phyloP scores from a whole-genome alignment of 495 filamentous ascomycete species.

The Tuber microsphaerosporum region DNA sequence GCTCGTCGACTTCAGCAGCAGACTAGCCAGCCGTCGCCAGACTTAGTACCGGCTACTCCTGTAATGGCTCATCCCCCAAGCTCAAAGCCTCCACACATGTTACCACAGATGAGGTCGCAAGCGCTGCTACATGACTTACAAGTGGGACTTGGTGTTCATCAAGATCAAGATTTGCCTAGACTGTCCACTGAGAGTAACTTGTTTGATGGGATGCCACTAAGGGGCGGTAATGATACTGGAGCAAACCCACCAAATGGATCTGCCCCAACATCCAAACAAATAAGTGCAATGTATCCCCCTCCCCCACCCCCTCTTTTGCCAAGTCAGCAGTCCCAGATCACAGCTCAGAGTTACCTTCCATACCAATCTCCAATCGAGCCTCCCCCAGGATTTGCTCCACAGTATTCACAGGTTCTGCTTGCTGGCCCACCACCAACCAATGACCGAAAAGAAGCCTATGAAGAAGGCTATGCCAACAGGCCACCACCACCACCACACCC shows the following conservation, averaged over 20 bases:
- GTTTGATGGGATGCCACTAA: slow-evolving; percentile 20
- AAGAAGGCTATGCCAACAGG: slow-evolving; percentile 33
- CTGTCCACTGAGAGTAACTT: slow-evolving; percentile 26
- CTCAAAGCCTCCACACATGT: slow-evolving; percentile 33
- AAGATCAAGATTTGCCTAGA: slow-evolving; percentile 3
- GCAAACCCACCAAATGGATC: slow-evolving; percentile 5
- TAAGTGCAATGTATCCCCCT: slow-evolving; percentile 20
- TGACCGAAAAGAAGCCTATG: slow-evolving; percentile 30
- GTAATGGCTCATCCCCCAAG: slow-evolving; percentile 36
- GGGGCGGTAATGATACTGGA: not conserved
- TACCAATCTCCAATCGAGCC: slow-evolving; percentile 33
- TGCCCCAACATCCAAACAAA: slow-evolving; percentile 14
- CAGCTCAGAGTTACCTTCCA: slow-evolving; percentile 31
- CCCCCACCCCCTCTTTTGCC: slow-evolving; percentile 25
- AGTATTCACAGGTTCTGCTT: slow-evolving; percentile 36
- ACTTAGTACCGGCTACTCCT: slow-evolving; percentile 36
- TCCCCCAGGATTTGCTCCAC: slow-evolving; percentile 37
- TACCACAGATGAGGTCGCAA: slow-evolving; percentile 18
- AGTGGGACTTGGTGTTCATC: not conserved
- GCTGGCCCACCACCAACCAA: slow-evolving; percentile 33
- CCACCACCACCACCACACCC: slow-evolving; percentile 17
- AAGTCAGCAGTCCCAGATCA: slow-evolving; percentile 35
- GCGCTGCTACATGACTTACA: not conserved
- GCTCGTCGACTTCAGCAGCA: slow-evolving; percentile 39
- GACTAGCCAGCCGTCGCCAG: slow-evolving; percentile 26